A percentile compares a stretch with the other conserved stretches of the same genome.
These are phyloP conservation scores for Trichophyton equinum DNA, from an alignment of 2,329 filamentous ascomycete species.

Conservation along the genomic window DNA sequence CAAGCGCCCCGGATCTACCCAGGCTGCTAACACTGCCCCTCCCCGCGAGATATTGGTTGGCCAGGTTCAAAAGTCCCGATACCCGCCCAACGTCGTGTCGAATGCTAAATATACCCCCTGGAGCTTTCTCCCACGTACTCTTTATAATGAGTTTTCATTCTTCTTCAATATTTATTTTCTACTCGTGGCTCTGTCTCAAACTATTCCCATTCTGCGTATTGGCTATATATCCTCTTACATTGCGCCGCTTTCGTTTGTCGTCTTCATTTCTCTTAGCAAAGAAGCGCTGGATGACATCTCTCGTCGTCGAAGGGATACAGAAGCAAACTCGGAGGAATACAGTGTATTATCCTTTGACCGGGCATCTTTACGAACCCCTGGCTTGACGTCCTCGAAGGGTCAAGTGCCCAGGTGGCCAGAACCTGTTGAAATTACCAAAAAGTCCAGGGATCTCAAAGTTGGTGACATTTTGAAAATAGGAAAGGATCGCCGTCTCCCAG, in stretches of 20 bases:
- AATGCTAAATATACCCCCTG: constrained; percentile 96
- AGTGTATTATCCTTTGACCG: constrained; percentile 59
- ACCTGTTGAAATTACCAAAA: constrained; percentile 59
- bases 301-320: constrained; percentile 70
- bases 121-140: constrained; percentile 82
- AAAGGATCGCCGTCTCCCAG: constrained; percentile 86
- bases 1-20: constrained; percentile 21
- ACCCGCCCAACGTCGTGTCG: constrained; percentile 81
- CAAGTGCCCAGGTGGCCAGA: constrained; percentile 22
- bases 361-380: constrained; percentile 13
- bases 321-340: constrained; percentile 88
- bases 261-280: constrained; percentile 85
- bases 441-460: constrained; percentile 78
- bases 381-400: constrained; percentile 1
- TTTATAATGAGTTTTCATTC: constrained; percentile 99
- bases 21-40: constrained; percentile 27
- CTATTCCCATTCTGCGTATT: constrained; percentile 77
- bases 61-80: constrained; percentile 57
- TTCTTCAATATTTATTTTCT: constrained; percentile 99
- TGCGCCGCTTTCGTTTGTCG: constrained; percentile 80
- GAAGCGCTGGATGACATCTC: constrained; percentile 91
- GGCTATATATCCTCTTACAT: constrained; percentile 93
- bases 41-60: constrained; percentile 68
- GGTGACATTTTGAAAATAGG: constrained; percentile 88
- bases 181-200: constrained; percentile 84